These are phyloP conservation scores for Podospora australis DNA, from an alignment of 495 filamentous ascomycete species.

Conservation along the genomic window DNA sequence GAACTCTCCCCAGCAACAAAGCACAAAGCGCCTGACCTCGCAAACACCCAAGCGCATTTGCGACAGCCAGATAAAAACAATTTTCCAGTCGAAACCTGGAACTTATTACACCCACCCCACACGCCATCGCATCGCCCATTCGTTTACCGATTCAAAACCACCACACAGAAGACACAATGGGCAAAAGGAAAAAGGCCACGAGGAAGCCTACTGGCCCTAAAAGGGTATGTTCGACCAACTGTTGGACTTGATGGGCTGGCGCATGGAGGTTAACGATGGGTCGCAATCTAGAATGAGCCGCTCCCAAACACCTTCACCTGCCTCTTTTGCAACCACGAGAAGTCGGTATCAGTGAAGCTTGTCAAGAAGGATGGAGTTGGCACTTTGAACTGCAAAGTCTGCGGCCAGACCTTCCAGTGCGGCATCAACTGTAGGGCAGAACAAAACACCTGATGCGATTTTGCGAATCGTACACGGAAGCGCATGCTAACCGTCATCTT, in stretches of 20 bases:
- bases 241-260: too few relatives aligned
- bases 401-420: conserved; percentile 87
- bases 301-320: conserved; percentile 89
- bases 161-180: conserved; percentile 35
- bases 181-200: conserved; percentile 93
- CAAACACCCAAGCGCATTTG: too few relatives aligned
- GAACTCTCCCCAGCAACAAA: too few relatives aligned
- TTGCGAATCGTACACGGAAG: background rate
- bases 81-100: too few relatives aligned
- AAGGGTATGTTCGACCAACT: conserved; percentile 54
- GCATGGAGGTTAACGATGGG: background rate
- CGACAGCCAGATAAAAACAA: too few relatives aligned
- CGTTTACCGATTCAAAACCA: background rate
- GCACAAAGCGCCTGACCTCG: too few relatives aligned
- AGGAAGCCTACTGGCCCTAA: conserved; percentile 75
- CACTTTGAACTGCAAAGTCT: conserved; percentile 80
- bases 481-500: background rate
- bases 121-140: too few relatives aligned
- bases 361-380: conserved; percentile 88
- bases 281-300: conserved; percentile 60
- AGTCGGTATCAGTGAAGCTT: conserved; percentile 76
- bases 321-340: conserved; percentile 97
- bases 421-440: conserved; percentile 74
- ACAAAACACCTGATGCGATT: background rate
- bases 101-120: too few relatives aligned